Base-by-base conservation (phyloP, 208 protist genomes). In the Crithidia expoeki region DNA sequence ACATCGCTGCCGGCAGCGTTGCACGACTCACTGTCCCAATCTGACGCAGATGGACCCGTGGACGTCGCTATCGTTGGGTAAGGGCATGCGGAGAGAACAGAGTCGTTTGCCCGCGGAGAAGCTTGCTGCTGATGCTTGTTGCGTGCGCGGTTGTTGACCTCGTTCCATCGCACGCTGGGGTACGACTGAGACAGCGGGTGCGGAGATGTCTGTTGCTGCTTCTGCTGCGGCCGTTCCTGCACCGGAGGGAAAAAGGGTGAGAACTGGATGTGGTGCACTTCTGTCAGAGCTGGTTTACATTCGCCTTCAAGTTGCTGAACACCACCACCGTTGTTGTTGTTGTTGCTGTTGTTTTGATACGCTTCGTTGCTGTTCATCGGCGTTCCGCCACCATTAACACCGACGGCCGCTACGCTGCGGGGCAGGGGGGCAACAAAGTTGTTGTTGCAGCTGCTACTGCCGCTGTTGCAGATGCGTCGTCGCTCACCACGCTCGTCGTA, bases 381-480 rank as follows among this genome's bases (percentile, higher is more conserved):
- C 5, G 25, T 27, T 25, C 40, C n/a, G n/a, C n/a, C n/a, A n/a
- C n/a, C n/a, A n/a, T n/a, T 21, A n/a, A 44, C 62, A 27, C 40
- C 25, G 11, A 30, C 25, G 11, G 65, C 40, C 14, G 27, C 65
- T 11, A 42, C 65, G 30, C 65, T 61, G 52, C 53, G 64, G 1
- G 64, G 64, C 0, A 61, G 64, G 9, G 53, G 64, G 6, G 51
- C 19, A 11, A 38, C n/a, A 33, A 70, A 62, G 28, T 7, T 19
- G 16, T 47, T 47, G 9, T 19, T 36, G 52, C 1, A 25, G 32
- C 42, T 46, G 30, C 16, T 47, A 17, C 5, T n/a, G 25, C 4
- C 23, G 7, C 1, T 27, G 52, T 1, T 21, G 42, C 55, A 36
- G 30, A 47, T 42, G 11, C 16, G 40, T n/a, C 53, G 49, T 23